These are phyloP conservation scores for Fusarium ambrosium DNA, from an alignment of 2,329 filamentous ascomycete genomes.

Conservation along the genomic window DNA sequence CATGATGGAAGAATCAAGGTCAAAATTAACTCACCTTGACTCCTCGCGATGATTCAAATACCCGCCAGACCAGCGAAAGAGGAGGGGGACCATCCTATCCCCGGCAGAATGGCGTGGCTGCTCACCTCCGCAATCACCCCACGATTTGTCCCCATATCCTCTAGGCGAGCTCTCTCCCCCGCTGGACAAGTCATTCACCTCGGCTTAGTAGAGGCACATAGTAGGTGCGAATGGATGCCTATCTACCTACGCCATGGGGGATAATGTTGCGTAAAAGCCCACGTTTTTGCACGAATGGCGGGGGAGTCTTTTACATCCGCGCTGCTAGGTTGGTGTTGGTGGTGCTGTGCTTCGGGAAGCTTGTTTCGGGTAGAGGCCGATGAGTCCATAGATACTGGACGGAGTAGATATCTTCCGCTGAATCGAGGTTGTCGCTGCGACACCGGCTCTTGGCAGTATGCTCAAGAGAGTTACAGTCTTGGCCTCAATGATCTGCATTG, in stretches of 20 bases:
- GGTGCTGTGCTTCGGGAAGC: background rate
- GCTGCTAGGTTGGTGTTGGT: conserved; percentile 6
- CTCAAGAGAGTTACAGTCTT: background rate
- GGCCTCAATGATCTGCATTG: background rate
- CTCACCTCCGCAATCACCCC: conserved; percentile 34
- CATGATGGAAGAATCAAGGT: background rate
- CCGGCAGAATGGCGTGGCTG: conserved; percentile 18
- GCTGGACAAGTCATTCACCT: conserved; percentile 19
- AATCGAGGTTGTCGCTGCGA: background rate
- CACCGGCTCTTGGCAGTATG: background rate
- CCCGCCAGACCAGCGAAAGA: conserved; percentile 12
- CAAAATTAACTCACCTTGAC: background rate
- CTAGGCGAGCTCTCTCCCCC: conserved; percentile 22
- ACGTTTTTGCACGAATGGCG: conserved; percentile 40
- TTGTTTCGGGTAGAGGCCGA: conserved; percentile 31
- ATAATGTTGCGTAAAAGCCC: conserved; percentile 17
- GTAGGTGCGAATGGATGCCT: background rate
- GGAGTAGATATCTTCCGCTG: conserved; percentile 1
- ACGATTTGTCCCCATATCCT: conserved; percentile 23
- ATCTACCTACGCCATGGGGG: conserved; percentile 3
- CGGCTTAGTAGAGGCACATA: conserved; percentile 16
- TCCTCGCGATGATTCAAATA: conserved; percentile 3
- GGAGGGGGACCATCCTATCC: conserved; percentile 2
- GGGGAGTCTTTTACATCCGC: conserved; percentile 7
- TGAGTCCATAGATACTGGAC: background rate